A percentile compares a stretch with the other conserved stretches of the same genome.
Evolutionary conservation across 108 stramenopile genomes (phyloP).

Genomic region (Phaeodactylum tricornutum): DNA sequence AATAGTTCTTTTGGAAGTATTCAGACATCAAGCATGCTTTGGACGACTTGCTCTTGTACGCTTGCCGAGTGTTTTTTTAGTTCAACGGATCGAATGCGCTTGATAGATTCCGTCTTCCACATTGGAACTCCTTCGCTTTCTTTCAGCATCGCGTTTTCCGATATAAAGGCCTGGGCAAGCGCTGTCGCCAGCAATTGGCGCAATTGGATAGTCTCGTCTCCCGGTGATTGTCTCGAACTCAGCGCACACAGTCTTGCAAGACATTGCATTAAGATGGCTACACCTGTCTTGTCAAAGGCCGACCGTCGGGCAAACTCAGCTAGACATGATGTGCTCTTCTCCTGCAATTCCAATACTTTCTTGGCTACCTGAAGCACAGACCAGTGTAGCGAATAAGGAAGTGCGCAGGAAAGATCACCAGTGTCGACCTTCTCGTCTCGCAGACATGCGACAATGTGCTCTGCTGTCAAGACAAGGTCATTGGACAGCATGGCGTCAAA

Average conservation of each 20-base stretch:
- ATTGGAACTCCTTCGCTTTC: not conserved
- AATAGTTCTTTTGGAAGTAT: too few relatives aligned
- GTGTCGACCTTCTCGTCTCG: not conserved
- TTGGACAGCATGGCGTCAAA: not conserved
- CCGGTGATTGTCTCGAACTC: not conserved
- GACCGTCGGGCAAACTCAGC: not conserved
- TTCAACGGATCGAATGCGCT: not conserved
- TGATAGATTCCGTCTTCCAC: not conserved
- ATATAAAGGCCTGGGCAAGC: conserved; percentile 46
- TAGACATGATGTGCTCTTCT: not conserved
- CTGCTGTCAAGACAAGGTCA: not conserved
- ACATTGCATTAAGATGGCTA: not conserved
- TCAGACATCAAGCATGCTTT: conserved; percentile 2
- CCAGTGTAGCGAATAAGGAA: not conserved
- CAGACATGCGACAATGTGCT: not conserved
- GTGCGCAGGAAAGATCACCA: not conserved
- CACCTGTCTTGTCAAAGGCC: conserved; percentile 10
- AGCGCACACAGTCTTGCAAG: not conserved
- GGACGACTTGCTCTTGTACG: not conserved
- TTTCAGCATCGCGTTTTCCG: conserved; percentile 25
- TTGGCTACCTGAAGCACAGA: not conserved
- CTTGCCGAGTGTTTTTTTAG: not conserved
- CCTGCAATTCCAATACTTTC: not conserved
- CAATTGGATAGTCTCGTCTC: not conserved
- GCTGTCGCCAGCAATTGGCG: conserved; percentile 34